Conservation (phyloP, 2,329 filamentous ascomycete species). For the Colletotrichum lini region DNA sequence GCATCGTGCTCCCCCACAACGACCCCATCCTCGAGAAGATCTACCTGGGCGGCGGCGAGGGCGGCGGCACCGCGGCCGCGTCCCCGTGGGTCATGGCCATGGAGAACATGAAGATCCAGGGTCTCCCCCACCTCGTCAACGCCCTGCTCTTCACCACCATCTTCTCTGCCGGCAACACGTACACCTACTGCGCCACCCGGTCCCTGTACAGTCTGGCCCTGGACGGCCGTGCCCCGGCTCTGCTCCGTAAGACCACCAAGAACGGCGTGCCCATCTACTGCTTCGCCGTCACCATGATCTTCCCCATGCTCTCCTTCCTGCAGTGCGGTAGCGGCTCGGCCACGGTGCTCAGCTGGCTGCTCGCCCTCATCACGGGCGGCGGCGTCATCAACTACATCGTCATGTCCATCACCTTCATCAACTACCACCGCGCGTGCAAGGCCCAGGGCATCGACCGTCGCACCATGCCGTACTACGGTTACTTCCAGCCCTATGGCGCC, state of each 20-base stretch:
- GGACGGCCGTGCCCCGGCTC: constrained; percentile 64
- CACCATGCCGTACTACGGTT: constrained; percentile 76
- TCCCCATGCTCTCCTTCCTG: constrained; percentile 42
- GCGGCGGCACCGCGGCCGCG: constrained; percentile 52
- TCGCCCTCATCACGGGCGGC: constrained; percentile 73
- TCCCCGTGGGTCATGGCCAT: constrained; percentile 78
- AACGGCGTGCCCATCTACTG: constrained; percentile 50
- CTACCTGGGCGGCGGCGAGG: constrained; percentile 69
- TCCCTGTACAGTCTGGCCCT: constrained; percentile 70
- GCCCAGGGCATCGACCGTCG: constrained; percentile 67
- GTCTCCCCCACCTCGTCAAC: constrained; percentile 77
- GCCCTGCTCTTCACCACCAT: constrained; percentile 70
- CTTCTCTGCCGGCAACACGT: constrained; percentile 72
- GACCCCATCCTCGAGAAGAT: constrained; percentile 69
- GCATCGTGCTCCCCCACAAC: constrained; percentile 77
- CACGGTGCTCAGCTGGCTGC: constrained; percentile 77
- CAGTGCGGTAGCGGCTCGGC: constrained; percentile 62
- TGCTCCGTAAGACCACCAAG: constrained; percentile 49
- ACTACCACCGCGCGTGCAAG: constrained; percentile 72
- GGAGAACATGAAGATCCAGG: constrained; percentile 70
- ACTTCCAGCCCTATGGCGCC: constrained; percentile 76
- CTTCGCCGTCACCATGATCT: constrained; percentile 38
- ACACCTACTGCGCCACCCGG: constrained; percentile 68
- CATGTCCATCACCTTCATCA: constrained; percentile 68
- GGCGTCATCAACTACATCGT: constrained; percentile 42